These are phyloP conservation scores for Coemansia aciculifera DNA, from an alignment of 192 early-diverging fungal genomes.

Conservation along the genomic window DNA sequence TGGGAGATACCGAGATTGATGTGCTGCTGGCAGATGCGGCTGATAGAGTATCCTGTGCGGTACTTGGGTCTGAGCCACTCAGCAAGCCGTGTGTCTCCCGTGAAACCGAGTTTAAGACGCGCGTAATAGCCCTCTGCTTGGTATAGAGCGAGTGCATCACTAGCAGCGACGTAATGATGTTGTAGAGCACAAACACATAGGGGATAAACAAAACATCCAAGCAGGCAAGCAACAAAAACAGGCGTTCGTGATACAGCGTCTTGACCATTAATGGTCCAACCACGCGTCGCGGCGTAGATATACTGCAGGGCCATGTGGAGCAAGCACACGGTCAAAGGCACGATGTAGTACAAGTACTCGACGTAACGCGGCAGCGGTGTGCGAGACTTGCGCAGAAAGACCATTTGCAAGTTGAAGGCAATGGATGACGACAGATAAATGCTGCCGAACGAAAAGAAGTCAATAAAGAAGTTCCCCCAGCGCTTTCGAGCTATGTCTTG, in stretches of 20 bases:
- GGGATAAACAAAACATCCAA: constrained; percentile 18
- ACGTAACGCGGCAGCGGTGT: constrained; percentile 24
- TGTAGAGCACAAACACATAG: constrained; percentile 36
- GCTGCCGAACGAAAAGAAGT: constrained; percentile 15
- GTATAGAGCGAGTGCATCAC: constrained; percentile 29
- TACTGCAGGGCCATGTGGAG: constrained; percentile 19
- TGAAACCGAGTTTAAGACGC: constrained; percentile 13
- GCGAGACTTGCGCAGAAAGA: constrained; percentile 23
- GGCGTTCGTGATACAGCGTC: constrained; percentile 6
- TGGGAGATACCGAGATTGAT: constrained; percentile 5
- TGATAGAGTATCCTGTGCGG: background rate
- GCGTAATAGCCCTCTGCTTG: constrained; percentile 24
- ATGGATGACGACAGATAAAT: constrained; percentile 38
- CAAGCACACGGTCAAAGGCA: constrained; percentile 11
- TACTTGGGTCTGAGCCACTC: background rate
- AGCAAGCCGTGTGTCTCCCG: constrained; percentile 9
- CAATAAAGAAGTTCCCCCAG: constrained; percentile 6
- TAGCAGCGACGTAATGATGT: constrained; percentile 19
- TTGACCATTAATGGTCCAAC: constrained; percentile 11
- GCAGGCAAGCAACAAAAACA: constrained; percentile 11
- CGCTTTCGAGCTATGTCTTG: background rate
- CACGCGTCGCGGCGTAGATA: constrained; percentile 16
- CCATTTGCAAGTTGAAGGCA: constrained; percentile 45
- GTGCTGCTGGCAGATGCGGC: background rate
- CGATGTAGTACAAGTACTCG: constrained; percentile 33